Conservation (phyloP, 257 asterid species). For the Solanum arcanum region DNA sequence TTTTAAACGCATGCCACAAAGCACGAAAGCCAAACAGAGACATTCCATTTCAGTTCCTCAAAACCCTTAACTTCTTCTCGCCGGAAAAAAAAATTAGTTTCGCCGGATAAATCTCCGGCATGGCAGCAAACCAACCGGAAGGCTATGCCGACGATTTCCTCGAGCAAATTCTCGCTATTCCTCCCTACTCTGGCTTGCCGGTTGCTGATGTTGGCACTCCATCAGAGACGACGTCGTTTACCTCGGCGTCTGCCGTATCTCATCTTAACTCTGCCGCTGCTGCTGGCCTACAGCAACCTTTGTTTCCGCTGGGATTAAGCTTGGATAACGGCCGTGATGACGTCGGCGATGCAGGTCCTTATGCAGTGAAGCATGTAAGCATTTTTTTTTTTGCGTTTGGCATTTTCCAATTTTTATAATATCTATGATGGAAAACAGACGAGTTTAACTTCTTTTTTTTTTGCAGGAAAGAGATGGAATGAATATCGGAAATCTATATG, state of each 20-base stretch:
- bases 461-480: slow-evolving; percentile 52
- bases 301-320: slow-evolving; percentile 67
- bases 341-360: slow-evolving; percentile 29
- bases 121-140: slow-evolving; percentile 51
- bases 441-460: background rate
- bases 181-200: slow-evolving; percentile 48
- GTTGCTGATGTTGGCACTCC: slow-evolving; percentile 33
- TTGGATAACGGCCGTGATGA: slow-evolving; percentile 58
- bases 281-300: slow-evolving; percentile 28
- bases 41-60: slow-evolving; percentile 5
- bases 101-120: slow-evolving; percentile 22
- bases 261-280: slow-evolving; percentile 30
- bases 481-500: slow-evolving; percentile 44
- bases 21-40: slow-evolving; percentile 10
- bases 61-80: background rate
- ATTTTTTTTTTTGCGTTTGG: background rate
- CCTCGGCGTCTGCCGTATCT: slow-evolving; percentile 23
- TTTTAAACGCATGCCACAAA: slow-evolving; percentile 16
- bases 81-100: background rate
- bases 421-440: background rate
- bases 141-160: slow-evolving; percentile 67
- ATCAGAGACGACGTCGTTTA: slow-evolving; percentile 37
- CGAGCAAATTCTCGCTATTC: slow-evolving; percentile 72
- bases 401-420: background rate
- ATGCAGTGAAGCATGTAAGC: slow-evolving; percentile 39